Evolutionary conservation across 2,329 filamentous ascomycete genomes (phyloP).

Genomic region (Dryadomyces sulphureus): DNA sequence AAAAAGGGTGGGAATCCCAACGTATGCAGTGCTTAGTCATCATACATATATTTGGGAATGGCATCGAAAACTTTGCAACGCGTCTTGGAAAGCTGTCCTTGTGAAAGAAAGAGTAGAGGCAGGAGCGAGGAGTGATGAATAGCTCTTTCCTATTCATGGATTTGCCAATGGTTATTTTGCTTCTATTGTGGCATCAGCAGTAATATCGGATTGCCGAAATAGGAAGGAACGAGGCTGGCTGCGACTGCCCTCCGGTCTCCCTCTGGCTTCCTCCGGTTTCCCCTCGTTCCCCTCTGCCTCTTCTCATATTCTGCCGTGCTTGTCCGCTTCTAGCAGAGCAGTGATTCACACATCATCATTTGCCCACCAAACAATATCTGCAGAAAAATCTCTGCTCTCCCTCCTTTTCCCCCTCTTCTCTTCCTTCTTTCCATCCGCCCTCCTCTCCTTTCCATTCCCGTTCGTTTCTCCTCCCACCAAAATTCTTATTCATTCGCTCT

Average conservation of each 20-base stretch:
- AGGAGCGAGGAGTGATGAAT: background rate
- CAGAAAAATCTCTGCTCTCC: background rate
- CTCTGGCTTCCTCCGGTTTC: background rate
- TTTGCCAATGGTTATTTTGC: background rate
- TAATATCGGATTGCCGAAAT: background rate
- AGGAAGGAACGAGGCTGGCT: background rate
- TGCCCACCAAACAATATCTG: background rate
- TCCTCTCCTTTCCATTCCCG: background rate
- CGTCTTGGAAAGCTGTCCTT: too few relatives aligned
- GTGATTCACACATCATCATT: background rate
- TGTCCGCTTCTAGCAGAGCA: too few relatives aligned
- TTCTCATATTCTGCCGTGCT: too few relatives aligned
- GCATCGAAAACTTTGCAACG: conserved; percentile 3
- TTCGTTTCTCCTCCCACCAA: background rate
- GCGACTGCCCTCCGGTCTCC: background rate
- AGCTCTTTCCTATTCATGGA: background rate
- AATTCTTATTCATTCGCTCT: background rate
- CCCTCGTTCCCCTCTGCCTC: background rate
- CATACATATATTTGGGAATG: background rate
- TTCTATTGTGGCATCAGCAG: background rate
- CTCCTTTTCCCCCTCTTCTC: background rate
- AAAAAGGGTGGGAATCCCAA: background rate
- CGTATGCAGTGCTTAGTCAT: conserved; percentile 1
- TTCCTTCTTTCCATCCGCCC: background rate
- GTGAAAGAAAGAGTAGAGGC: background rate